Base-by-base conservation (phyloP, 139 green algal genomes). In the Nannochloris sp. region DNA sequence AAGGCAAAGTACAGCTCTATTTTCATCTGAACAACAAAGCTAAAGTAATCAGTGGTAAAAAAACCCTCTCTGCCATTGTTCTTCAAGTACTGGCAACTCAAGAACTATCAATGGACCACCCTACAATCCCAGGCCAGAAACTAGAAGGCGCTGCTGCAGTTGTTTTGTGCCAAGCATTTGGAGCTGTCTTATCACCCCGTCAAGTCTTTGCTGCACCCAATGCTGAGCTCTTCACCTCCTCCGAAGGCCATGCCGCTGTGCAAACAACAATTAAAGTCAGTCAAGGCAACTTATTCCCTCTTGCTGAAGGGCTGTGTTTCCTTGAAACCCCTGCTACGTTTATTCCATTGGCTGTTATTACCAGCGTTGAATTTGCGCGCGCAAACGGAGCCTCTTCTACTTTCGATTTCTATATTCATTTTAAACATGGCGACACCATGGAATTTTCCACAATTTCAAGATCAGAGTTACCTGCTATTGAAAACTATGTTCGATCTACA, bases 401-500 rank as follows among this genome's bases (percentile, higher is more conserved):
- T 1, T 80, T 80, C 47, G 73, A 80, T 33, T n/a, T 80, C 10
- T 58, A 64, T 38, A 35, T 80, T 19, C 61, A 79, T 46, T 35
- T 63, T 12, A 33, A 31, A 14, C 31, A 70, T 25, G 71, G 64
- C 37, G 25, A 13, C 4, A 12, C 27, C 29, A 34, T 65, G 54
- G 73, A 80, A 56, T 80, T 80, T 46, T 44, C 34, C 24, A 70
- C 61, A 8, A 60, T 80, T 6, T 12, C 42, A 4, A 61, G 69
- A 6, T 13, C 44, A 14, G 73, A 80, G 32, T 23, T 62, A 1
- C 14, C 6, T 19, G 32, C 19, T 63, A 33, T 33, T 34, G 29
- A 65, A 65, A 61, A 66, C 30, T 76, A 64, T 34, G n/a, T 72
- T 5, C 42, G 30, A 23, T 67, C 44, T 31, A 42, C 33, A 27